Evolutionary conservation across 495 filamentous ascomycete genomes (phyloP), one percentile per base, ranked within the genome.

Genomic region (Darksidea phi): DNA sequence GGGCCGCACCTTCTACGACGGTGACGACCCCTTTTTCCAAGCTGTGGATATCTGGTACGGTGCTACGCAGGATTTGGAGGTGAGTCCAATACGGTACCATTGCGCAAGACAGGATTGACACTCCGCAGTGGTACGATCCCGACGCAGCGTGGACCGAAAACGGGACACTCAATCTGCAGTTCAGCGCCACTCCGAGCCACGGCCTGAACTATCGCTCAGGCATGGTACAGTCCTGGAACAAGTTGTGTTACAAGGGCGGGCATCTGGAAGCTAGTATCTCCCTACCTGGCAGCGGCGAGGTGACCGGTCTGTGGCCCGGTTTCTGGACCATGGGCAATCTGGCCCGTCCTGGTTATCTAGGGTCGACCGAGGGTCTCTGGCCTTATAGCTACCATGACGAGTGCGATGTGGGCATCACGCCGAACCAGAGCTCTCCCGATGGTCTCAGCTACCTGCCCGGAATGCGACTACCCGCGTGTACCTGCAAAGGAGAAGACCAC

Each of bases 161-260:
- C 64, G 88, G 88, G 21, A 80, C 80, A 10, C 77, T 91, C 21
- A 82, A 86, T 64, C 74, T 91, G 48, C 78, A 79, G 57, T 87
- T 90, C 59, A 86, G 86, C 67, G 73, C 79, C 5, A 89, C 86
- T 70, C 70, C 80, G 54, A 91, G 84, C 59, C 88, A 90, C 70
- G 80, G 79, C 36, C 70, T 90, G 10, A 77, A 86, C 58, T 91
- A 86, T 66, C 80, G 88, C 34, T 91, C 88, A 15, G 88, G 85
- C n/a, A 91, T 91, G 88, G 61, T 91, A 8, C 87, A 91, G 61
- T 88, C 83, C 24, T 91, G 88, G 88, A 91, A 91, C 71, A 83
- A 90, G 67, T 61, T 90, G 43, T 90, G 88, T 70, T 88, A 90
- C 72, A 88, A 85, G 49, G 88, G 88, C 17, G 88, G 88, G 13